Percentiles rank a stretch among this genome's conserved stretches.
These are phyloP conservation scores for Lepidium sativum DNA, from an alignment of 345 rosid genomes.

Conservation along the genomic window DNA sequence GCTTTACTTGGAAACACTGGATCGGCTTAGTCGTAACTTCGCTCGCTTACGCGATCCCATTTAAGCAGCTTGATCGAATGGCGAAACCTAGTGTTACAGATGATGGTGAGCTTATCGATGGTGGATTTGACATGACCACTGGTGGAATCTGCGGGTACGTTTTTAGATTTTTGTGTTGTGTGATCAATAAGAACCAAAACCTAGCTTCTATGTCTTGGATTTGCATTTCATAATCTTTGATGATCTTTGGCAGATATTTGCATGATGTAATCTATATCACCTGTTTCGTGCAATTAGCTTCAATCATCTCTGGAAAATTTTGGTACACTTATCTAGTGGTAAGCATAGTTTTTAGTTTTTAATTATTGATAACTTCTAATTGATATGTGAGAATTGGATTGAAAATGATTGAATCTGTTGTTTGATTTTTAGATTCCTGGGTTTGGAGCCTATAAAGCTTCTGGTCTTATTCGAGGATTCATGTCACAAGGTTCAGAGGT, in stretches of 20 bases:
- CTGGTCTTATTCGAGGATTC: slow-evolving; percentile 1
- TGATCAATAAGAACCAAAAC: neutral
- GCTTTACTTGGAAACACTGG: slow-evolving; percentile 12
- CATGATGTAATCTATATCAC: slow-evolving; percentile 1
- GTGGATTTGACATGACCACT: slow-evolving; percentile 6
- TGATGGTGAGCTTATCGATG: slow-evolving; percentile 7
- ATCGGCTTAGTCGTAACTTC: neutral
- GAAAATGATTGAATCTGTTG: neutral
- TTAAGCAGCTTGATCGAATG: slow-evolving; percentile 2
- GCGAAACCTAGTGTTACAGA: slow-evolving; percentile 5
- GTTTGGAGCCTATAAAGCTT: neutral
- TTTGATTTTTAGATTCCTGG: neutral
- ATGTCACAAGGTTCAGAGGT: slow-evolving; percentile 10
- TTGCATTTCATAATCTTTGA: neutral
- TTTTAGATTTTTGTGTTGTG: neutral
- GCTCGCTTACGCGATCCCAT: neutral
- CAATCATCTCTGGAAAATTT: slow-evolving; percentile 1
- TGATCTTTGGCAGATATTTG: neutral
- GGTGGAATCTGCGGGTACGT: slow-evolving; percentile 1
- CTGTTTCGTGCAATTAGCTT: slow-evolving; percentile 1
- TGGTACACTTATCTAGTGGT: slow-evolving; percentile 4
- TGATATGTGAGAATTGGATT: neutral
- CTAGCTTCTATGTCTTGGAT: neutral
- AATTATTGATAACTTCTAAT: neutral
- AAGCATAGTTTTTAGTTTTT: neutral